These are phyloP conservation scores for Penicillium expansum DNA, from an alignment of 2,329 filamentous ascomycete species.

Conservation along the genomic window DNA sequence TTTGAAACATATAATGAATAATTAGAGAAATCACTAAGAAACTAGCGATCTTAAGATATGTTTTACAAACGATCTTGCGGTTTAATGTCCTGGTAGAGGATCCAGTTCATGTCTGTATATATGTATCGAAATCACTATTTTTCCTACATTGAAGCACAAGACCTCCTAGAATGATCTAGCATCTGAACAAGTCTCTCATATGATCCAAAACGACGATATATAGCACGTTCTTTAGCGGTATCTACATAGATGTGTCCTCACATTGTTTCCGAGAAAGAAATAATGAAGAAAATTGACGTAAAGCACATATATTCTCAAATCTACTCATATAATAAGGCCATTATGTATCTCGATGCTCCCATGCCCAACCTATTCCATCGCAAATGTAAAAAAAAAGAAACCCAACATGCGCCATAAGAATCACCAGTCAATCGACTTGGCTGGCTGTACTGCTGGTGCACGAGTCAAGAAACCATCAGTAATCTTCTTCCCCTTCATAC, in stretches of 20 bases:
- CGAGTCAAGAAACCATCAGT: slow-evolving; percentile 18
- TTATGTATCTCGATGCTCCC: background rate
- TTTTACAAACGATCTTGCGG: slow-evolving; percentile 43
- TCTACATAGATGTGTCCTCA: slow-evolving; percentile 13
- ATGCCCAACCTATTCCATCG: background rate
- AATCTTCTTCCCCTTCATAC: slow-evolving; percentile 54
- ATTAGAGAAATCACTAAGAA: slow-evolving; percentile 32
- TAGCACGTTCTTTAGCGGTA: slow-evolving; percentile 18
- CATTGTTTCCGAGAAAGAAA: slow-evolving; percentile 7
- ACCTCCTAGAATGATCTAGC: slow-evolving; percentile 12
- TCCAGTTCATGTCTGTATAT: slow-evolving; percentile 21
- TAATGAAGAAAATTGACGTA: background rate
- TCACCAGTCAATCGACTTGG: slow-evolving; percentile 38
- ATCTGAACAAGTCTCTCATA: slow-evolving; percentile 14
- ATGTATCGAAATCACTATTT: slow-evolving; percentile 16
- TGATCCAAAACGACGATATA: slow-evolving; percentile 13
- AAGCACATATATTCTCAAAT: background rate
- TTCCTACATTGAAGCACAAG: slow-evolving; percentile 18
- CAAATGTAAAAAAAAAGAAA: background rate
- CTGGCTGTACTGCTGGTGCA: slow-evolving; percentile 16
- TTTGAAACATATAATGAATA: too few species aligned
- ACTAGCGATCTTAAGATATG: slow-evolving; percentile 33
- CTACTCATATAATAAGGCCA: background rate
- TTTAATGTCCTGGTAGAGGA: slow-evolving; percentile 44
- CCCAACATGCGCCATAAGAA: background rate